Percentiles rank a stretch among this genome's conserved stretches.
These are phyloP conservation scores for Irpex lacteus DNA, from an alignment of 1,284 basidiomycete species.

Conservation along the genomic window DNA sequence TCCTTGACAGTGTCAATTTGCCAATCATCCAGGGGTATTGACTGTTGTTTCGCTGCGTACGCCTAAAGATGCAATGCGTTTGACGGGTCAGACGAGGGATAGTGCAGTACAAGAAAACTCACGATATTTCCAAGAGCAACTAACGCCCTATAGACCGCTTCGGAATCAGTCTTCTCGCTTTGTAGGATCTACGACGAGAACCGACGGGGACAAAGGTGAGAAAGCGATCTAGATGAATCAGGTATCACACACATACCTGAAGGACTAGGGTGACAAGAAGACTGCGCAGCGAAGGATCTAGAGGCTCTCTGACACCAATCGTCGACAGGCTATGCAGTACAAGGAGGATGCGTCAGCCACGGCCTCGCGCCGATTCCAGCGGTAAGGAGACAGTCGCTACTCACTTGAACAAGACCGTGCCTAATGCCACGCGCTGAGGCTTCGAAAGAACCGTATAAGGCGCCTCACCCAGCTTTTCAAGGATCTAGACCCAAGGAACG, in stretches of 20 bases:
- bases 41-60: constrained; percentile 41
- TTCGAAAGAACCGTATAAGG: constrained; percentile 62
- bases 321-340: constrained; percentile 56
- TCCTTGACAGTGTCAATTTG: constrained; percentile 41
- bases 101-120: constrained; percentile 1
- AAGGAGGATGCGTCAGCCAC: constrained; percentile 8
- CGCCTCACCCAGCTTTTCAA: constrained; percentile 48
- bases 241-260: constrained; percentile 35
- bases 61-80: constrained; percentile 35
- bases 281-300: constrained; percentile 31
- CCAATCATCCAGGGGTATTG: constrained; percentile 32
- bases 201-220: constrained; percentile 6
- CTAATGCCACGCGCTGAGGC: constrained; percentile 68
- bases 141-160: constrained; percentile 81
- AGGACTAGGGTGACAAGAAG: constrained; percentile 44
- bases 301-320: constrained; percentile 40
- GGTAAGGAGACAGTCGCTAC: constrained; percentile 21
- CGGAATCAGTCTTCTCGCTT: constrained; percentile 72
- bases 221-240: constrained; percentile 3
- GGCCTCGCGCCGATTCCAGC: background rate
- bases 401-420: constrained; percentile 82
- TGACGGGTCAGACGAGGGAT: too few species aligned
- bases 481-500: constrained; percentile 39
- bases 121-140: constrained; percentile 86
- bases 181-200: constrained; percentile 33